Percentiles rank a stretch among this genome's conserved stretches.
These are phyloP conservation scores for Lipomyces mesembrius DNA, from an alignment of 805 yeast genomes.

Conservation along the genomic window DNA sequence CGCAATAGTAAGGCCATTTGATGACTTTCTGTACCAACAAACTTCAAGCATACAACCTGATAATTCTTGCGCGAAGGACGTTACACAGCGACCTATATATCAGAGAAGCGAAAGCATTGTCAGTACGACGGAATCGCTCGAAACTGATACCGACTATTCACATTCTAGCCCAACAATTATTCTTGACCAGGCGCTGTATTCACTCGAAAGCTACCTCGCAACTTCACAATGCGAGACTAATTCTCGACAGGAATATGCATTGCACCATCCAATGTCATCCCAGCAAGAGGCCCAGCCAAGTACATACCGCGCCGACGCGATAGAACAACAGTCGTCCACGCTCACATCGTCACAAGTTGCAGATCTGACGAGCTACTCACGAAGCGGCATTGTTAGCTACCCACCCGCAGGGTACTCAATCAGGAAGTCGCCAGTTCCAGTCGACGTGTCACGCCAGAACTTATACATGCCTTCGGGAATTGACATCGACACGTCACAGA, in stretches of 20 bases:
- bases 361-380: constrained; percentile 17
- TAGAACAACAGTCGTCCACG: not conserved
- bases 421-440: not conserved
- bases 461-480: not conserved
- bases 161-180: constrained; percentile 16
- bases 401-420: not conserved
- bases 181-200: constrained; percentile 31
- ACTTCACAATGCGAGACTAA: not conserved
- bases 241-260: not conserved
- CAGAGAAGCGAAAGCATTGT: not conserved
- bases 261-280: not conserved
- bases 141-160: constrained; percentile 1
- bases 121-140: not conserved
- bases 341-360: constrained; percentile 20
- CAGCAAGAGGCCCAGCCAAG: not conserved
- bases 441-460: not conserved
- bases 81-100: not conserved
- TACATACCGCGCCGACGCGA: not conserved
- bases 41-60: not conserved
- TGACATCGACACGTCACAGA: not conserved
- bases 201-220: constrained; percentile 25
- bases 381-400: constrained; percentile 24
- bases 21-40: too few species aligned
- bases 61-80: not conserved
- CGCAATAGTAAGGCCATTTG: constrained; percentile 21